Conservation (phyloP, 768 basidiomycete genomes). For the Pulveroboletus sp. region DNA sequence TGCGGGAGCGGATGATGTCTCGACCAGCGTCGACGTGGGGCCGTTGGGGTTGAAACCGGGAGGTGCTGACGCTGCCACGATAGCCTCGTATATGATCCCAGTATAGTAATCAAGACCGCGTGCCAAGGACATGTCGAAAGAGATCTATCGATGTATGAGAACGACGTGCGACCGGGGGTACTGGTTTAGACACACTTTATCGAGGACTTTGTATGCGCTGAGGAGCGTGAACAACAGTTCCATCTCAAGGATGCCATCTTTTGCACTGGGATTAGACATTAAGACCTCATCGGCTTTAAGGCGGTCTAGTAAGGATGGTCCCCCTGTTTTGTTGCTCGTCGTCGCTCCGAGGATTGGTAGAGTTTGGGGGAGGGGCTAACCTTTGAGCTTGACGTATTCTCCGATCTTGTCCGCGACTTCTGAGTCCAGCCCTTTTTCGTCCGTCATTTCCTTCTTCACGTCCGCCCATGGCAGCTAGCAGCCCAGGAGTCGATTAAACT, state of each 20-base stretch:
- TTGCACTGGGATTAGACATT: slow-evolving; percentile 66
- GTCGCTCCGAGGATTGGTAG: not conserved
- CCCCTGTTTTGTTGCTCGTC: slow-evolving; percentile 44
- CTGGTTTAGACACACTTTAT: slow-evolving; percentile 50
- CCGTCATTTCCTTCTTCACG: slow-evolving; percentile 94
- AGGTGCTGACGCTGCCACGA: slow-evolving; percentile 90
- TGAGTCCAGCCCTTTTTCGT: slow-evolving; percentile 84
- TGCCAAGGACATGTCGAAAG: slow-evolving; percentile 96
- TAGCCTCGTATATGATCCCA: slow-evolving; percentile 96
- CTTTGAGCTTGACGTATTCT: slow-evolving; percentile 94
- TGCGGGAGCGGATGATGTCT: slow-evolving; percentile 20
- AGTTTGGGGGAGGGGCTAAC: slow-evolving; percentile 34
- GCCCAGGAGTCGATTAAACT: not conserved
- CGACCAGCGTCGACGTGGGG: slow-evolving; percentile 32
- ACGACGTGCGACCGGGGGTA: not conserved
- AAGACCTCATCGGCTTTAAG: slow-evolving; percentile 62
- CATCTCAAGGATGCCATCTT: slow-evolving; percentile 86
- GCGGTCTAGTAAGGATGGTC: slow-evolving; percentile 66
- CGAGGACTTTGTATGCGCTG: slow-evolving; percentile 69
- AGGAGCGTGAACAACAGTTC: slow-evolving; percentile 76
- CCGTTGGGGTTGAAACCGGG: slow-evolving; percentile 66
- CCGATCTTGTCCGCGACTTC: slow-evolving; percentile 89
- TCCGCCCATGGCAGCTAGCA: slow-evolving; percentile 79
- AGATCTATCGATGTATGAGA: slow-evolving; percentile 51
- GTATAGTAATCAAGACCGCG: slow-evolving; percentile 98